phyloP scores from a whole-genome alignment of 176 grass and related monocot species.

The Guadua angustifolia region DNA sequence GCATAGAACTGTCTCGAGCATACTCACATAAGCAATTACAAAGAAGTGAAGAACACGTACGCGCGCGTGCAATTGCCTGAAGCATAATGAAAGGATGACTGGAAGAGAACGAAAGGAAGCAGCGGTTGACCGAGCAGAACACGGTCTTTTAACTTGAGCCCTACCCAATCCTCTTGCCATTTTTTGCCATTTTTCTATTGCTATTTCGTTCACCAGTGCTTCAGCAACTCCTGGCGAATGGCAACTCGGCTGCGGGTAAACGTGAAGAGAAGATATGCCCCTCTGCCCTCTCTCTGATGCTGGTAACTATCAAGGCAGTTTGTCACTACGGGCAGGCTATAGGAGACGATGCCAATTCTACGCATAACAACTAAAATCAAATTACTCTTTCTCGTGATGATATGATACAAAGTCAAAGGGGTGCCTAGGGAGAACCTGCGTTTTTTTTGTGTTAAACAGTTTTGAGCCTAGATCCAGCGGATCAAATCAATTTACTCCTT shows the following conservation, averaged over 20 bases:
- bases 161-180: conserved; percentile 45
- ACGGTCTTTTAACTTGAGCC: not conserved
- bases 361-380: not conserved
- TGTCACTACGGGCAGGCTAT: not conserved
- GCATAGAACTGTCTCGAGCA: not conserved
- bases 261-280: conserved; percentile 32
- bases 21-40: not conserved
- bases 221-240: conserved; percentile 31
- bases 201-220: not conserved
- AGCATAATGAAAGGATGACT: conserved; percentile 32
- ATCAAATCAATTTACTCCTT: no score
- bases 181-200: not conserved
- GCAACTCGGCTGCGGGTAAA: not conserved
- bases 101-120: conserved; percentile 33
- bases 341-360: not conserved
- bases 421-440: no score
- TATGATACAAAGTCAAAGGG: not conserved
- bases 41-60: conserved; percentile 1
- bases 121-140: conserved; percentile 28
- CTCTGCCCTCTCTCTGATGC: not conserved
- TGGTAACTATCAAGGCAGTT: not conserved
- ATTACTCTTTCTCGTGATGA: not conserved
- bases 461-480: no score
- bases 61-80: not conserved
- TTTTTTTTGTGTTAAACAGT: no score